These are phyloP conservation scores for Pestalotiopsis fici DNA, from an alignment of 2,329 filamentous ascomycete genomes.

Conservation along the genomic window DNA sequence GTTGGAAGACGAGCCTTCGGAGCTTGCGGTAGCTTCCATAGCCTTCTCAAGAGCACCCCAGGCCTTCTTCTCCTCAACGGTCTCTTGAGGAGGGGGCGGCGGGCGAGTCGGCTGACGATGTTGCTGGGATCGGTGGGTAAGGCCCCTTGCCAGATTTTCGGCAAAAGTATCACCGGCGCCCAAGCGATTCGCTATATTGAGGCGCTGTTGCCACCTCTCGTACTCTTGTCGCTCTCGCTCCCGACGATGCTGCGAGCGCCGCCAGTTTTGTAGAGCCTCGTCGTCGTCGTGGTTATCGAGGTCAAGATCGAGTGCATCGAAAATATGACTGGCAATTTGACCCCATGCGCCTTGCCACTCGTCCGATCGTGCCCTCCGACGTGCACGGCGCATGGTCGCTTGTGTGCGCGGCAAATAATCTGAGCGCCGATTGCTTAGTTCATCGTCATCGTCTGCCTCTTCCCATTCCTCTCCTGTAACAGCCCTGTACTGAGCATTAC, in stretches of 20 bases:
- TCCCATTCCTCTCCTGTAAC: slow-evolving; percentile 42
- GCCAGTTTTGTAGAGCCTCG: slow-evolving; percentile 52
- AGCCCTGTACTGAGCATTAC: slow-evolving; percentile 47
- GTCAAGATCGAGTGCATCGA: slow-evolving; percentile 72
- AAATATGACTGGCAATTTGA: slow-evolving; percentile 61
- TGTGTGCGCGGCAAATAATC: slow-evolving; percentile 56
- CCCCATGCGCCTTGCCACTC: slow-evolving; percentile 91
- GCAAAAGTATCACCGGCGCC: slow-evolving; percentile 75
- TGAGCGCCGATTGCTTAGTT: slow-evolving; percentile 26
- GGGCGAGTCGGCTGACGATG: slow-evolving; percentile 53
- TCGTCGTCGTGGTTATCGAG: slow-evolving; percentile 87
- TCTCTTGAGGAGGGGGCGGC: slow-evolving; percentile 63
- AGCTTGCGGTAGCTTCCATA: slow-evolving; percentile 63
- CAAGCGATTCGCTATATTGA: slow-evolving; percentile 78
- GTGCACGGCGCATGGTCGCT: slow-evolving; percentile 55
- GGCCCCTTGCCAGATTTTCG: slow-evolving; percentile 55
- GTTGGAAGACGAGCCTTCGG: slow-evolving; percentile 38
- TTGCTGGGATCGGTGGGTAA: slow-evolving; percentile 64
- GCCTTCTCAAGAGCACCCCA: slow-evolving; percentile 92
- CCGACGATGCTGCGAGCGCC: slow-evolving; percentile 52
- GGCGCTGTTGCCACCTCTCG: slow-evolving; percentile 79
- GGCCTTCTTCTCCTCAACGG: slow-evolving; percentile 76
- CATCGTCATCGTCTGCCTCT: slow-evolving; percentile 23
- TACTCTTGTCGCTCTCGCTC: slow-evolving; percentile 58
- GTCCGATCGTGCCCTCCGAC: slow-evolving; percentile 67